Base-by-base conservation (phyloP, 129 eudicot genomes). In the Lactuca sativa region DNA sequence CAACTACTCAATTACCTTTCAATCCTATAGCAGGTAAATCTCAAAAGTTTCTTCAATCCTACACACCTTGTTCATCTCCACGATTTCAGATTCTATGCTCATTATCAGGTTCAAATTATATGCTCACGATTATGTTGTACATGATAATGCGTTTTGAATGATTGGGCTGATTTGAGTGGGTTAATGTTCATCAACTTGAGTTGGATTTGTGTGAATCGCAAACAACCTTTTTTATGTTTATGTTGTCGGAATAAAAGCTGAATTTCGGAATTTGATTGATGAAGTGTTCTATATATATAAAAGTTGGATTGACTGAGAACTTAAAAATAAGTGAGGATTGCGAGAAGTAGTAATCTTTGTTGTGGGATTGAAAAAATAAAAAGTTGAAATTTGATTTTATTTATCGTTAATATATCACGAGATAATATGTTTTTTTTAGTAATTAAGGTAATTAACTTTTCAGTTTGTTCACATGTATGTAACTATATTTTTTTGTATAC, bases 71-170 rank as follows among this genome's bases (percentile, higher is more conserved):
- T 70, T 62, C 86, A 13, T 47, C 52, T 43, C 64, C 71, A 61
- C 49, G 47, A 66, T 54, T 64, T 68, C 78, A 60, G 48, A 58
- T 78, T 78, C 62, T 56, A 30, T 86, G 93, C 34, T 83, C 92
- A 36, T 78, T 89, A 61, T 78, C 93, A 62, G 66, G 72, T 38
- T 74, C 85, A 47, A 72, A 79, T 55, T 48, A 65, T 33, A 68
- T 80, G 3, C 59, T 74, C 61, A 57, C 43, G 33, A 37, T 72
- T 72, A 10, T 63, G 43, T 2, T 63, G 32, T 63, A 3, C 63
- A 62, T 38, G 65, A 54, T 74, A 54, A 30, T 41, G 51, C 37
- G 51, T 44, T 57, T 57, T 47, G 6, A 51, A 10, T 7, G 53
- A 64, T 55, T 11, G n/a, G 0, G 21, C n/a, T 52, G 17, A 12